Conservation (phyloP, 192 early-diverging fungal species). For the Geranomyces variabilis region DNA sequence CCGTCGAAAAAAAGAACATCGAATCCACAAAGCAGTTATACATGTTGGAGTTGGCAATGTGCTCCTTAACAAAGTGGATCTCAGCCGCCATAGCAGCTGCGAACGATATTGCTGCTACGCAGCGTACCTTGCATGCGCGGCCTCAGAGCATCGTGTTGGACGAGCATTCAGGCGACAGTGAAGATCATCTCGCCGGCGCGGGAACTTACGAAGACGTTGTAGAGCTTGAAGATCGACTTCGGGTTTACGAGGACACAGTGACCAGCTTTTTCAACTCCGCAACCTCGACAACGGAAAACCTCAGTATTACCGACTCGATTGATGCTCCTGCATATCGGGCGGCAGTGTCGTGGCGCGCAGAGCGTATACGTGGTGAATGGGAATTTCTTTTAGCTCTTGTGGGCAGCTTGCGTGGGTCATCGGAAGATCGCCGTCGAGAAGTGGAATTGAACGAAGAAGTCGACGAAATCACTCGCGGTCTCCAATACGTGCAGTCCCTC, state of each 20-base stretch:
- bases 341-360: background rate
- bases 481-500: background rate
- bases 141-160: slow-evolving; percentile 10
- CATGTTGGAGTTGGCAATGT: slow-evolving; percentile 12
- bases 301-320: too few species aligned
- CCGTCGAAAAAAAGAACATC: slow-evolving; percentile 16
- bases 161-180: background rate
- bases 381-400: slow-evolving; percentile 5
- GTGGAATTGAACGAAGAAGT: slow-evolving; percentile 24
- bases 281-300: background rate
- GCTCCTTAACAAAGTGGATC: slow-evolving; percentile 19
- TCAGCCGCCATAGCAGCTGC: slow-evolving; percentile 7
- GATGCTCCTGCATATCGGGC: too few species aligned
- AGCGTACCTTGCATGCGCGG: background rate
- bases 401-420: slow-evolving; percentile 27
- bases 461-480: slow-evolving; percentile 16
- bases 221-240: slow-evolving; percentile 27
- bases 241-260: slow-evolving; percentile 18
- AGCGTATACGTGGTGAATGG: slow-evolving; percentile 18
- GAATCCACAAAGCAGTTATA: slow-evolving; percentile 19
- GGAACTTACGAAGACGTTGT: slow-evolving; percentile 21
- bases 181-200: background rate
- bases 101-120: slow-evolving; percentile 12
- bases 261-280: slow-evolving; percentile 21
- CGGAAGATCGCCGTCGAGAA: slow-evolving; percentile 18